Evolutionary conservation across 2,329 filamentous ascomycete species (phyloP).

Genomic region (Hyphodiscus sp.): DNA sequence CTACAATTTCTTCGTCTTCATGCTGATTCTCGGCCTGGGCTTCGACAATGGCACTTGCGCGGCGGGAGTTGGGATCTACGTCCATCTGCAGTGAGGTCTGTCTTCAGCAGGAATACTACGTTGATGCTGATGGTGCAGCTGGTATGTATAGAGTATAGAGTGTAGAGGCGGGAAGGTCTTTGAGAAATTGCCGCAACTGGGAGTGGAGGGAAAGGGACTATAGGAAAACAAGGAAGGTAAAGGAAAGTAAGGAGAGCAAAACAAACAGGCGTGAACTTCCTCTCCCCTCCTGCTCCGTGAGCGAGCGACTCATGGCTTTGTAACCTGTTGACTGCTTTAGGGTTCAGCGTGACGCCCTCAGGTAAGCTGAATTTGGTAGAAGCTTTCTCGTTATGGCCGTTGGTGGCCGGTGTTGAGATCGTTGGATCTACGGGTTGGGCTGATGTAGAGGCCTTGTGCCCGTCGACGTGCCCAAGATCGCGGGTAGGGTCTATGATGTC

Average conservation of each 20-base stretch:
- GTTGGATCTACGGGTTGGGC: not conserved
- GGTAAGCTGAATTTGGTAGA: not conserved
- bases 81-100: constrained; percentile 1
- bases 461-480: constrained; percentile 75
- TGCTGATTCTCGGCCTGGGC: not conserved
- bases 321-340: not conserved
- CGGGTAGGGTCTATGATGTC: constrained; percentile 74
- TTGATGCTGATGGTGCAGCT: too few relatives aligned
- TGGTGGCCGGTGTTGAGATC: not conserved
- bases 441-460: constrained; percentile 26
- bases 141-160: too few relatives aligned
- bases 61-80: constrained; percentile 2
- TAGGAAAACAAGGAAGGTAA: not conserved
- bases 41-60: not conserved
- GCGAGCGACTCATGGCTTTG: not conserved
- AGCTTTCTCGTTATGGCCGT: not conserved
- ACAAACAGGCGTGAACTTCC: constrained; percentile 6
- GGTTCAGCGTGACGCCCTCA: not conserved
- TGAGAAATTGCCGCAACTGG: too few relatives aligned
- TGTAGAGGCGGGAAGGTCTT: too few relatives aligned
- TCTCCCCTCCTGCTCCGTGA: not conserved
- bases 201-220: too few relatives aligned
- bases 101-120: not conserved
- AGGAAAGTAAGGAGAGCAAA: not conserved
- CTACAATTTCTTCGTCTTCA: not conserved